A percentile compares a stretch with the other conserved stretches of the same genome.
These are phyloP conservation scores for Penicillium sp. DNA, from an alignment of 2,329 filamentous ascomycete genomes.

Conservation along the genomic window DNA sequence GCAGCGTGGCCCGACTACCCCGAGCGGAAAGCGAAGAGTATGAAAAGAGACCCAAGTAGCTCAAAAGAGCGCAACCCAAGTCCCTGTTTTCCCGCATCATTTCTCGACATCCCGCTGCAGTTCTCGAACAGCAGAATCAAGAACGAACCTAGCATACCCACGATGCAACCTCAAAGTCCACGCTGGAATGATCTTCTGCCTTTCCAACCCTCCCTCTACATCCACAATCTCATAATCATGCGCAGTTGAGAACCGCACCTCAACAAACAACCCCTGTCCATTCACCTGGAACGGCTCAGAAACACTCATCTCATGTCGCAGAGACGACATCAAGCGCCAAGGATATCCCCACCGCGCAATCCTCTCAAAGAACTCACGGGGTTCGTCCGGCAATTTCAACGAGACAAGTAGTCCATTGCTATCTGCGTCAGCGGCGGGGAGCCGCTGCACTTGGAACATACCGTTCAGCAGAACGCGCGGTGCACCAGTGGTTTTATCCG, in stretches of 20 bases:
- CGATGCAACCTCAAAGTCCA: constrained; percentile 26
- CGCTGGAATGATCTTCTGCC: constrained; percentile 25
- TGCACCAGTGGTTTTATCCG: neutral
- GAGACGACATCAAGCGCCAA: constrained; percentile 26
- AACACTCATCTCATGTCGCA: constrained; percentile 29
- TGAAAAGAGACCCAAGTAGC: neutral
- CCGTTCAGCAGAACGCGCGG: constrained; percentile 23
- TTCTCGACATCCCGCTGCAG: neutral
- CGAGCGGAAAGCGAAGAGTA: neutral
- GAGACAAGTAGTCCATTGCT: constrained; percentile 23
- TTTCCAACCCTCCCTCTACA: constrained; percentile 13
- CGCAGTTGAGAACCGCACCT: constrained; percentile 28
- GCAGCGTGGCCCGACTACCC: neutral
- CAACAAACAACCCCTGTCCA: constrained; percentile 18
- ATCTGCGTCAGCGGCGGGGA: constrained; percentile 1
- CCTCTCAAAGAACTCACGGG: constrained; percentile 26
- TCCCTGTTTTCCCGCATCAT: neutral
- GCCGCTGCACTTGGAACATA: constrained; percentile 15
- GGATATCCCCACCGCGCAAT: constrained; percentile 31
- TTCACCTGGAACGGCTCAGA: constrained; percentile 21
- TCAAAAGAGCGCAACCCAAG: neutral
- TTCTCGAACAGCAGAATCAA: constrained; percentile 14
- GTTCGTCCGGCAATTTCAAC: constrained; percentile 19
- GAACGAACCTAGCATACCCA: constrained; percentile 27
- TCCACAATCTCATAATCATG: constrained; percentile 29